phyloP scores from a whole-genome alignment of 176 grass and related monocot genomes.

The Eremochloa ophiuroides region DNA sequence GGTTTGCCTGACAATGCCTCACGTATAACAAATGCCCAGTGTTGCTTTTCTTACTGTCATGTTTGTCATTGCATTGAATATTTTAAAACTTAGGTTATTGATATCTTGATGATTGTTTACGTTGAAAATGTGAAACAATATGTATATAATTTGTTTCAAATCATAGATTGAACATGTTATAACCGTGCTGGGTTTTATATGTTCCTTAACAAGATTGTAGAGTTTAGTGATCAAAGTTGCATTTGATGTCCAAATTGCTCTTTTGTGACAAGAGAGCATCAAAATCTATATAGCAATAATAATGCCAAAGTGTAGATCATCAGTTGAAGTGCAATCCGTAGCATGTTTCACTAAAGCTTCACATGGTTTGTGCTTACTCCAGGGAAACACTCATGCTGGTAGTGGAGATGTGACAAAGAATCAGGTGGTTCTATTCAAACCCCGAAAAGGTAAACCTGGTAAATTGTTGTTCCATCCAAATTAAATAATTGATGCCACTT shows the following conservation, averaged over 20 bases:
- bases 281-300: neutral
- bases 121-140: neutral
- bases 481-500: neutral
- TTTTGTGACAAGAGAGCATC: neutral
- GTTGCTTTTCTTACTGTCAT: neutral
- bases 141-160: neutral
- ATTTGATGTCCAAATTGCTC: neutral
- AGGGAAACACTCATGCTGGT: constrained; percentile 34
- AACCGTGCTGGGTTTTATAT: neutral
- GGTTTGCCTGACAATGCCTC: neutral
- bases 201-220: neutral
- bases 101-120: neutral
- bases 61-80: neutral
- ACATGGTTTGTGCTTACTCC: constrained; percentile 26
- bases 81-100: neutral
- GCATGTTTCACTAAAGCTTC: constrained; percentile 14
- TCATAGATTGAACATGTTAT: neutral
- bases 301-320: neutral
- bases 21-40: neutral
- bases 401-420: constrained; percentile 34
- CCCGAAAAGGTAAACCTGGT: constrained; percentile 38
- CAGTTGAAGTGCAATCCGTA: neutral
- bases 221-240: neutral
- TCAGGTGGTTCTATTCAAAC: constrained; percentile 34
- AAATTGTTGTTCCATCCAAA: neutral